Base-by-base conservation (phyloP, 106 monocot genomes). In the Narthecium ossifragum region DNA sequence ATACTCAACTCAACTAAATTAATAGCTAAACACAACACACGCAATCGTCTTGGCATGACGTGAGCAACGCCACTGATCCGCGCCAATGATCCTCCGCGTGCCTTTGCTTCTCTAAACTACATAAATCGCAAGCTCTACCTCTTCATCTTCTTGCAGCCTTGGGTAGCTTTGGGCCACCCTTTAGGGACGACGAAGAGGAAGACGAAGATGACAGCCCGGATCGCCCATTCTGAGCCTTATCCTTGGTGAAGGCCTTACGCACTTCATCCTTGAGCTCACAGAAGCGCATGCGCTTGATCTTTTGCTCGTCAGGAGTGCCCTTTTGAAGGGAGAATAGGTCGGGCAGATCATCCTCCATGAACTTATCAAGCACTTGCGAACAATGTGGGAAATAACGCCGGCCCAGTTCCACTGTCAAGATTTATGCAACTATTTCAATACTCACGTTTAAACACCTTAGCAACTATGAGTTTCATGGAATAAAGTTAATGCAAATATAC, bases 251-350 rank as follows among this genome's bases (percentile, higher is more conserved):
- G n/a, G 93, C 93, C 55, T 65, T 72, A 14, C 26, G 68, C 10
- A 94, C 85, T 21, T 86, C 85, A 8, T 80, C 89, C 73, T 71
- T 94, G 25, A 94, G 75, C 67, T 94, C 89, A 34, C 80, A 80
- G 62, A 81, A 96, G 21, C 94, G 74, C 61, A 46, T 66, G 33
- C 73, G 59, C 63, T 96, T 96, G 33, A 81, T 70, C 38, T 76
- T 75, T 11, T 84, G 90, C 57, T 86, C 86, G n/a, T 85, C 93
- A 23, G 75, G 61, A 24, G 73, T 73, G 39, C 80, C 86, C 34
- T 70, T 83, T 40, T 83, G 71, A 14, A 89, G 77, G 64, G 60
- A 64, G 61, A 73, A 27, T 5, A 73, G 56, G 27, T 96, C 94
- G 0, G 73, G 74, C 27, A 75, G 32, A 31, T 96, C 86, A 21